Evolutionary conservation across 2,329 filamentous ascomycete species (phyloP), one percentile per base, ranked within the genome.

Genomic region (Cordyceps militaris): DNA sequence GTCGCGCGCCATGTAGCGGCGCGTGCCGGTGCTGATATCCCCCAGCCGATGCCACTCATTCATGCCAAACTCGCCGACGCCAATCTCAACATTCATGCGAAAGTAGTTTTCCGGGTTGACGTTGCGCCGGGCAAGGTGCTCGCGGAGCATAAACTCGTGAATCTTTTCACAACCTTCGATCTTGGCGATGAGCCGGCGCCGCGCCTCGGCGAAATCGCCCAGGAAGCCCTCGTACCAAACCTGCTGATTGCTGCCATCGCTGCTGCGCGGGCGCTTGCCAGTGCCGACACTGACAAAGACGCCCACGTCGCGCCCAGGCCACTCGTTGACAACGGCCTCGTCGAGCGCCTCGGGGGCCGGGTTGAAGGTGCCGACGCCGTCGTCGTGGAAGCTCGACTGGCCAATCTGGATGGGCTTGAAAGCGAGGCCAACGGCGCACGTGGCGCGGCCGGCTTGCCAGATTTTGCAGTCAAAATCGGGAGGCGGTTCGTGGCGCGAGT

Each of bases 371-470:
- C 94, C 94, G 1, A 83, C 80, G 1, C 94, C 94, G 69, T 97
- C 93, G 64, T 99, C 94, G 60, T 96, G 87, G 67, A 99, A 99
- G 10, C 91, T 80, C 0, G 91, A 93, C 70, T 97, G 93, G 3
- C 94, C 94, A 40, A 99, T 89, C 63, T 89, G 87, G 51, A 99
- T 91, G 0, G 93, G 91, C 70, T 99, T 99, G 75, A 99, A 99
- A 1, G 94, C 94, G 44, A 97, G 78, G 0, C 89, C 91, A 1
- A 93, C 94, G 1, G 94, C 90, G 55, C 83, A 90, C 1, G 94
- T 99, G n/a, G 94, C 94, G 60, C 94, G 85, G 11, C 94, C 94
- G 4, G 94, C 94, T 74, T 99, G 87, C 94, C 94, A 99, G 58
- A 99, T 94, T 47, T 87, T 96, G 73, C 92, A 96, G 67, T 96